These are phyloP conservation scores for Trichophyton mentagrophytes DNA, from an alignment of 2,329 filamentous ascomycete genomes.

Conservation along the genomic window DNA sequence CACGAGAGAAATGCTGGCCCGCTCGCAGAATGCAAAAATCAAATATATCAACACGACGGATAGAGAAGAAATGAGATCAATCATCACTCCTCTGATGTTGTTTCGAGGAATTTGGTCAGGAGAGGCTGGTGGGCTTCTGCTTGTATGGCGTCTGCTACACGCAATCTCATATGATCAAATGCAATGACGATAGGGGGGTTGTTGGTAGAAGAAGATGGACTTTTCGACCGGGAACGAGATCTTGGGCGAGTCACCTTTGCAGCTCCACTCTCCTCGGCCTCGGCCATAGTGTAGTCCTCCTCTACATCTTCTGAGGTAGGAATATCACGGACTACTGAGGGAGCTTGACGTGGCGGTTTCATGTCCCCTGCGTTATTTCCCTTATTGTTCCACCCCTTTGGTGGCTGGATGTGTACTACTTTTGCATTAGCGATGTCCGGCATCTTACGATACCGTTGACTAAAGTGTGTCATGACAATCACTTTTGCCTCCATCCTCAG, in stretches of 20 bases:
- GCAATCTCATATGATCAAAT: conserved; percentile 53
- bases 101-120: conserved; percentile 39
- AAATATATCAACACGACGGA: not conserved
- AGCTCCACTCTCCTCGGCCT: not conserved
- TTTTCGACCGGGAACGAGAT: not conserved
- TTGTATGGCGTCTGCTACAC: conserved; percentile 45
- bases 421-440: conserved; percentile 7
- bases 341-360: not conserved
- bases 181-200: conserved; percentile 46
- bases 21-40: not conserved
- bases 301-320: conserved; percentile 7
- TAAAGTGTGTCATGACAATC: conserved; percentile 86
- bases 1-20: not conserved
- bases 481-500: conserved; percentile 64
- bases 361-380: not conserved
- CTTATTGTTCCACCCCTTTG: not conserved
- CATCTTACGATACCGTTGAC: conserved; percentile 74
- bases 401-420: not conserved
- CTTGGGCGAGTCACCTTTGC: not conserved
- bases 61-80: not conserved
- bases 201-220: not conserved
- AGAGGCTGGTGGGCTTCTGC: conserved; percentile 46
- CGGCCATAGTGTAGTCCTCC: not conserved
- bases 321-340: conserved; percentile 10
- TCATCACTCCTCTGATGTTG: not conserved